A percentile compares a stretch with the other conserved stretches of the same genome.
Conservation (phyloP, 75 land plant genomes). For the Selaginella moellendorffii region DNA sequence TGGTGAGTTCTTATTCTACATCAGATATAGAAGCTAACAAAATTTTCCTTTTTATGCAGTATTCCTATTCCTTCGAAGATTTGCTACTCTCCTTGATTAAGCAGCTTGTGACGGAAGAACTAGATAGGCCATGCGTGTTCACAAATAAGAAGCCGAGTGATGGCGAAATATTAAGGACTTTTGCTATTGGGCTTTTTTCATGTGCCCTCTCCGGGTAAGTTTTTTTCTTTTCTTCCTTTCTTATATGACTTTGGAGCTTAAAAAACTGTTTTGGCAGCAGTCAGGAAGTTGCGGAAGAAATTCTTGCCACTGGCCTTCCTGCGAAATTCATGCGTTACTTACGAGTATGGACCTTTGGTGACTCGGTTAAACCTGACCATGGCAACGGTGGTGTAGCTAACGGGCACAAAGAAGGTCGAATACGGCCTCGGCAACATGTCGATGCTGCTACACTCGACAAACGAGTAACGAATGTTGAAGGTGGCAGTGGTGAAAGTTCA, state of each 20-base stretch:
- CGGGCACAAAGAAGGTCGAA: conserved; percentile 18
- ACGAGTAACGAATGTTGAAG: conserved; percentile 20
- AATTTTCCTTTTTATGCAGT: conserved; percentile 34
- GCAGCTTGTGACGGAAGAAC: conserved; percentile 64
- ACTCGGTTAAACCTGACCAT: conserved; percentile 13
- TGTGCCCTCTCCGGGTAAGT: conserved; percentile 59
- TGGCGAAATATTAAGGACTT: conserved; percentile 76
- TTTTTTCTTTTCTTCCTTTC: not conserved
- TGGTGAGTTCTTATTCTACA: conserved; percentile 30
- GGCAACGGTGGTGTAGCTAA: conserved; percentile 32
- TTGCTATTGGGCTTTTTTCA: conserved; percentile 77
- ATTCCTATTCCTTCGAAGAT: conserved; percentile 90
- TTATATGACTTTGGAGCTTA: not conserved
- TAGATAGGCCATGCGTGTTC: not conserved
- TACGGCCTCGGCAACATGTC: not conserved
- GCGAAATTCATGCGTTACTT: conserved; percentile 93
- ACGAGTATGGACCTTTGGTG: conserved; percentile 60
- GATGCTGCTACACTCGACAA: conserved; percentile 19
- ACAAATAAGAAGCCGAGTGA: conserved; percentile 21
- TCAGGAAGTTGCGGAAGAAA: conserved; percentile 76
- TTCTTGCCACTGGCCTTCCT: conserved; percentile 61
- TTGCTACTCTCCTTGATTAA: conserved; percentile 57
- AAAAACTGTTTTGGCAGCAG: conserved; percentile 30
- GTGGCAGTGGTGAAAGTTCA: conserved; percentile 11
- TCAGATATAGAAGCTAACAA: not conserved